Evolutionary conservation across 2,329 filamentous ascomycete genomes (phyloP), one percentile per base, ranked within the genome.

Genomic region (Cordyceps pruinosa): DNA sequence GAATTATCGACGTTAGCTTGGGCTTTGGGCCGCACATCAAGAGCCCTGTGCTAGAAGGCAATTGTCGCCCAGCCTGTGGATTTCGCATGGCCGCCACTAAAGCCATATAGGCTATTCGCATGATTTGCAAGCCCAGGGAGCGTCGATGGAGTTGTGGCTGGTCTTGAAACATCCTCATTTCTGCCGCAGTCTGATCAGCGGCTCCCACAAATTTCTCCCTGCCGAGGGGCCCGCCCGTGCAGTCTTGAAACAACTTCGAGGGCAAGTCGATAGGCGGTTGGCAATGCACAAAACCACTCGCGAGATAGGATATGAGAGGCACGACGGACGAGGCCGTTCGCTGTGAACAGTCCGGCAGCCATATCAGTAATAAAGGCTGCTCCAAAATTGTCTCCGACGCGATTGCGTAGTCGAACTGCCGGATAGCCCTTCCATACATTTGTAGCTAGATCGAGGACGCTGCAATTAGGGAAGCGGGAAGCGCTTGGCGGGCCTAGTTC

Each of bases 101-200:
- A n/a, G 23, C 9, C n/a, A 19, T 25, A 39, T 32, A 39, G 21
- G 34, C 47, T 39, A 50, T 13, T 19, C 19, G 8, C 34, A 50
- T 25, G 21, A 41, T 21, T 15, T 28, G 30, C 25, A 21, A n/a
- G 23, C 10, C 28, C 15, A 6, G 28, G 32, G 17, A 34, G 19
- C 19, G 25, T 17, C 7, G 42, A 26, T 47, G 41, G 30, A 39
- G 30, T 39, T 10, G n/a, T 47, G 52, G 30, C 42, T 54, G 39
- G 23, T 17, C 23, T 47, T 55, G 52, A 47, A 55, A 55, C 52
- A 47, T 17, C 15, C 52, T 47, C 52, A 55, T 47, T 34, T 55
- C 32, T 55, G 50, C 26, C 32, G 52, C 44, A 34, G 21, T 37
- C 32, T 23, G 32, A 55, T 55, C 52, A 55, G 32, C 52, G 32